These are phyloP conservation scores for Sporodiniella umbellata DNA, from an alignment of 371 early-diverging fungal species.

Conservation along the genomic window DNA sequence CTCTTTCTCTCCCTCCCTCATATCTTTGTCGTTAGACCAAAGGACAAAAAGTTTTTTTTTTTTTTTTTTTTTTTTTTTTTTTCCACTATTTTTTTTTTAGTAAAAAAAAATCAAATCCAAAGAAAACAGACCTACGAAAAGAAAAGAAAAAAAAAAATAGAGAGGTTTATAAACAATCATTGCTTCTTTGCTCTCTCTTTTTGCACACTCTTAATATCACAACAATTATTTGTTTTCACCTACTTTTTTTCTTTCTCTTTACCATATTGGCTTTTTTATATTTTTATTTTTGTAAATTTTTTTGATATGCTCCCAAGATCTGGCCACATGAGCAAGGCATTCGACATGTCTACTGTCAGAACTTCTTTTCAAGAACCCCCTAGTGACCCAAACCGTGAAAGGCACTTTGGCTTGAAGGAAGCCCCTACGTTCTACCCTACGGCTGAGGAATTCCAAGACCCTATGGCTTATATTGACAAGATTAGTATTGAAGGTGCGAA, in stretches of 20 bases:
- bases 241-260: neutral
- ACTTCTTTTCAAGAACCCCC: conserved; percentile 2
- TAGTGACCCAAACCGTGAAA: neutral
- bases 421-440: conserved; percentile 87
- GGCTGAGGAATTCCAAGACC: conserved; percentile 79
- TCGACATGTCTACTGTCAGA: conserved; percentile 12
- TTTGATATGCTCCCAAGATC: neutral
- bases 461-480: conserved; percentile 78
- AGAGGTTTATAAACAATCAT: too few species aligned
- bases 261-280: neutral
- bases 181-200: too few species aligned
- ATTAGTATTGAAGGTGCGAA: conserved; percentile 79
- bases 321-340: neutral
- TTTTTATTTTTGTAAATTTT: neutral
- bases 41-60: neutral
- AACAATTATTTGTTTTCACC: neutral
- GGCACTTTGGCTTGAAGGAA: conserved; percentile 65
- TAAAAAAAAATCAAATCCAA: too few species aligned
- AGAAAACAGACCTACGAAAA: too few species aligned
- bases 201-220: too few species aligned
- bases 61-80: neutral
- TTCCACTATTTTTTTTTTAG: neutral
- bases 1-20: neutral
- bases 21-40: neutral
- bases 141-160: too few species aligned